phyloP scores from a whole-genome alignment of 176 grass and related monocot species.

The Neostapfia colusana region DNA sequence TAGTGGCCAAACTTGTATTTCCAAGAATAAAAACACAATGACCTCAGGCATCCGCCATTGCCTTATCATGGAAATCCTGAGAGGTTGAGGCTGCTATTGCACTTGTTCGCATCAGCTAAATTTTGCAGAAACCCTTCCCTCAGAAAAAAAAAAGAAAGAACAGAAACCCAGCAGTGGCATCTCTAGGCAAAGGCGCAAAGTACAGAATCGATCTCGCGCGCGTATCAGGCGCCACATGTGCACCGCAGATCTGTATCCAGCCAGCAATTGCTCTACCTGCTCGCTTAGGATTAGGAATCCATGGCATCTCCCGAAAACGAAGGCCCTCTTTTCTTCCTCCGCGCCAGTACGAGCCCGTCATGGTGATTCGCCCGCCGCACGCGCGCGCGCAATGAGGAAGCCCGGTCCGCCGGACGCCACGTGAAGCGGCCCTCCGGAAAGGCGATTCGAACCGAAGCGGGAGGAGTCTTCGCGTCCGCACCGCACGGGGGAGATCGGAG shows the following conservation, averaged over 20 bases:
- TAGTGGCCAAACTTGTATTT: not conserved
- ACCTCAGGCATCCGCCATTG: not conserved
- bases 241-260: not conserved
- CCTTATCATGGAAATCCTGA: not conserved
- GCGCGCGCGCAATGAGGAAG: not conserved
- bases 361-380: not conserved
- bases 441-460: not conserved
- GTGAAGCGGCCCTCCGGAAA: slow-evolving; percentile 27
- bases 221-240: not conserved
- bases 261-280: not conserved
- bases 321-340: not conserved
- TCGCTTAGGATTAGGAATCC: not conserved
- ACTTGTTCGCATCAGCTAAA: not conserved
- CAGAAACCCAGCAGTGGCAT: too few relatives aligned
- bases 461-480: too few relatives aligned
- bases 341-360: not conserved
- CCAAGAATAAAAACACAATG: not conserved
- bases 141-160: too few relatives aligned
- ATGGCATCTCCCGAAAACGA: not conserved
- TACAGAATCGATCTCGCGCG: not conserved
- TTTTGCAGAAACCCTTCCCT: not conserved
- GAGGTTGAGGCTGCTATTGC: not conserved
- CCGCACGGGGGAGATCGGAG: not conserved
- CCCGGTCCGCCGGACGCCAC: slow-evolving; percentile 30
- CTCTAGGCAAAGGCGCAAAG: not conserved